Base-by-base conservation (phyloP, 2,329 filamentous ascomycete species). In the Chrysoporthe cubensis region DNA sequence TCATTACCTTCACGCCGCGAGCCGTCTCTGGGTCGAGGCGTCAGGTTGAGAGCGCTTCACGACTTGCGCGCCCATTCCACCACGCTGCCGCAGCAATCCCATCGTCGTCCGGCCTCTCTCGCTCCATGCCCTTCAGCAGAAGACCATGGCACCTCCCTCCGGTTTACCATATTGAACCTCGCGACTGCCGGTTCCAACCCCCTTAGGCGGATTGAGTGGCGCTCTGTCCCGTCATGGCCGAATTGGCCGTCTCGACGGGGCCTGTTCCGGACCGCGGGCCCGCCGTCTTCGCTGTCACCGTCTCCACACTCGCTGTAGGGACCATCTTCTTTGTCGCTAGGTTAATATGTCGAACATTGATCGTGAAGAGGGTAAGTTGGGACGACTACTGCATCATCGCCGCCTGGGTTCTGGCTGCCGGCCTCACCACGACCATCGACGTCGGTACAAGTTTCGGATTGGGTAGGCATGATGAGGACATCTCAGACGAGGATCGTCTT, bases 381-480 rank as follows among this genome's bases (percentile, higher is more conserved):
- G 93, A 97, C 79, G 94, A 97, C 82, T 91, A 90, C 78, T 87
- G 92, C 73, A 96, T 97, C 78, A 78, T 93, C 13, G 72, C 92
- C 52, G 93, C 94, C 66, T 97, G 93, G 94, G 72, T 88, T 14
- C 76, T 94, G 59, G 87, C 89, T 50, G 87, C 91, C 71, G 91
- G 88, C 46, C 80, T 93, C 50, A 89, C 87, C 26, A 86, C 91
- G 70, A 83, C 88, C 52, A 90, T 93, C 70, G 87, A 87, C 75
- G 85, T 87, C 71, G 90, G 88, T 43, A 85, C 87, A 5, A 81
- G 80, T 50, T 86, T 85, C 69, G 91, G 91, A 3, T 82, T 94
- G 8, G 91, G 91, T n/a, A 83, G 84, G 62, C 87, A 90, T 74
- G 90, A 93, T 75, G 73, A 69, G 1, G 77, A 93, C 73, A 89